A percentile compares a stretch with the other conserved stretches of the same genome.
These are phyloP conservation scores for Plasmodiophora brassicae DNA, from an alignment of 208 protist genomes.

Conservation along the genomic window DNA sequence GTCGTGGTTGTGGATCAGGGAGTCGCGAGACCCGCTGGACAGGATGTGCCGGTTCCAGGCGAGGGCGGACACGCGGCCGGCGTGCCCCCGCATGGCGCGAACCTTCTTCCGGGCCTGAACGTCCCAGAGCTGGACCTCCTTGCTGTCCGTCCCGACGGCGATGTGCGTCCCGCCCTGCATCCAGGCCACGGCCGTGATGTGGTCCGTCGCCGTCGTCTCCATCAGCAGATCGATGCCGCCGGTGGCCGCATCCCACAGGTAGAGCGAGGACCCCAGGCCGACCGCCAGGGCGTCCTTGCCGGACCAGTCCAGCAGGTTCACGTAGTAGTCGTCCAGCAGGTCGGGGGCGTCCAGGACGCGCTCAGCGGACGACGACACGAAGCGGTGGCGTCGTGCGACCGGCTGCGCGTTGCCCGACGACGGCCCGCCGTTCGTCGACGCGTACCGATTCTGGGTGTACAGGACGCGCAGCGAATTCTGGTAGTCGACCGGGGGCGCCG, in stretches of 20 bases:
- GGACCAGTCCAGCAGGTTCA: constrained; percentile 95
- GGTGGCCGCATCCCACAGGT: constrained; percentile 94
- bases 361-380: constrained; percentile 78
- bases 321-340: constrained; percentile 97
- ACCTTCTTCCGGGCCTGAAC: constrained; percentile 60
- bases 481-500: background rate
- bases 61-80: constrained; percentile 74
- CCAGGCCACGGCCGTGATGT: constrained; percentile 56
- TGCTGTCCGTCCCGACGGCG: constrained; percentile 59
- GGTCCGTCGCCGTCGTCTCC: constrained; percentile 33
- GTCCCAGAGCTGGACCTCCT: constrained; percentile 60
- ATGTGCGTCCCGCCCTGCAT: constrained; percentile 58
- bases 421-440: background rate
- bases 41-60: constrained; percentile 85
- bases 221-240: constrained; percentile 51
- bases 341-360: constrained; percentile 94
- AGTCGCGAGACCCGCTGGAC: constrained; percentile 83
- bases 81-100: constrained; percentile 75
- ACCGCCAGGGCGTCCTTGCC: constrained; percentile 83
- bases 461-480: constrained; percentile 58
- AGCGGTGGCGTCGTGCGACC: constrained; percentile 33
- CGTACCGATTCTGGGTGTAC: constrained; percentile 58
- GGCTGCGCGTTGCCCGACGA: background rate
- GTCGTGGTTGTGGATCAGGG: constrained; percentile 85
- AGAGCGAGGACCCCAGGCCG: constrained; percentile 85